Evolutionary conservation across 2,329 filamentous ascomycete genomes (phyloP).

Genomic region (Cercospora brassicicola): DNA sequence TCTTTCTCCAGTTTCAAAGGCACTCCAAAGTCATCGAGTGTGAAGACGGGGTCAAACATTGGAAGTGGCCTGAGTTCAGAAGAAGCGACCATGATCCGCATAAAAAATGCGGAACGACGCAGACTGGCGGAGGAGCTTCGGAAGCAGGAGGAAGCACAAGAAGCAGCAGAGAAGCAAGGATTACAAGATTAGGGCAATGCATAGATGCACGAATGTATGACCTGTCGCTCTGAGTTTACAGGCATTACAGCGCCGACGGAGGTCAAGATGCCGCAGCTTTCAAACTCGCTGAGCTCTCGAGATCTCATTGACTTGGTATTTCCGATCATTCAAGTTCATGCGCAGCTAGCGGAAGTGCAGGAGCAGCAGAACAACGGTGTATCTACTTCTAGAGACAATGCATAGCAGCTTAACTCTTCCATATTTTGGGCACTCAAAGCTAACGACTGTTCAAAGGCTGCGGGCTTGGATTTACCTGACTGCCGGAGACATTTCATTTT

Average conservation of each 20-base stretch:
- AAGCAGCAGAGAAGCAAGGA: neutral
- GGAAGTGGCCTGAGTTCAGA: conserved; percentile 36
- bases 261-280: neutral
- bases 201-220: neutral
- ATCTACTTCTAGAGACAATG: neutral
- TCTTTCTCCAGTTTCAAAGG: conserved; percentile 45
- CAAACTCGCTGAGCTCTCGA: neutral
- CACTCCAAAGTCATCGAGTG: conserved; percentile 28
- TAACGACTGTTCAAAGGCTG: neutral
- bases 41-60: conserved; percentile 12
- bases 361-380: neutral
- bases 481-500: neutral
- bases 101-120: conserved; percentile 45
- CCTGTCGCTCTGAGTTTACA: neutral
- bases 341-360: neutral
- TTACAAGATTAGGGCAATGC: neutral
- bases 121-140: neutral
- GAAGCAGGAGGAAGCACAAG: neutral
- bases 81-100: conserved; percentile 48
- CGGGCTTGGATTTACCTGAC: neutral
- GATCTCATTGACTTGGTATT: neutral
- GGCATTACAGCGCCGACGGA: neutral
- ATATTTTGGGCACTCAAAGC: neutral
- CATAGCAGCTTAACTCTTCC: neutral
- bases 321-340: neutral